Evolutionary conservation across 1,284 basidiomycete species (phyloP), one percentile per base, ranked within the genome.

Genomic region (Sanguinoderma infundibulare): DNA sequence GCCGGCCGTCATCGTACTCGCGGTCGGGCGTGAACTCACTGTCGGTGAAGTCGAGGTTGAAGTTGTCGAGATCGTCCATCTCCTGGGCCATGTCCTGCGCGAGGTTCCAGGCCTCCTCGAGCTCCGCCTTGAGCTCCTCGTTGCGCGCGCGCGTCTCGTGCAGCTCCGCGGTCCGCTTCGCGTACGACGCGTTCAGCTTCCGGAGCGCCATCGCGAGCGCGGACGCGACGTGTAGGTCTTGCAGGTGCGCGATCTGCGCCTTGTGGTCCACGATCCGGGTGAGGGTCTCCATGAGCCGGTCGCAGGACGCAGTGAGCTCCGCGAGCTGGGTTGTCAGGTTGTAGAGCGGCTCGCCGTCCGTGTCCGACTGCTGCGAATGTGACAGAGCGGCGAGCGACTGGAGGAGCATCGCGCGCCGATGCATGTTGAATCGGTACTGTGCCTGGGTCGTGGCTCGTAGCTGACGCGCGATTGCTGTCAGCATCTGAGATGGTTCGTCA

Each of bases 101-200:
- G 62, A 88, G 85, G 50, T 81, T 80, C 91, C 91, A 93, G 1
- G 90, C 91, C 60, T 93, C 91, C 53, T 90, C 86, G n/a, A 91
- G 78, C 68, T 92, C 89, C 9, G 81, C 87, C 68, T 89, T 82
- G 14, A 92, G 80, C 55, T 83, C 78, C 28, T 73, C 75, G 24
- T 89, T 80, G 46, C 79, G 77, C 8, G 79, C 71, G 54, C 79
- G 79, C 20, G 83, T 77, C 22, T 77, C 74, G 34, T 75, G 72
- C 20, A 90, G 77, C 44, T 92, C 89, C 3, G 77, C 70, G 0
- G 81, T 84, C 35, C 90, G 84, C 49, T 85, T 83, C 10, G 86
- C 84, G 64, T 90, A 90, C 52, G 87, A 88, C 46, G 81, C 82
- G 71, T 92, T 92, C 39, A 93, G 80, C 77, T 94, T 94, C 10